Evolutionary conservation across 768 basidiomycete genomes (phyloP).

Genomic region (Flagelloscypha sp.): DNA sequence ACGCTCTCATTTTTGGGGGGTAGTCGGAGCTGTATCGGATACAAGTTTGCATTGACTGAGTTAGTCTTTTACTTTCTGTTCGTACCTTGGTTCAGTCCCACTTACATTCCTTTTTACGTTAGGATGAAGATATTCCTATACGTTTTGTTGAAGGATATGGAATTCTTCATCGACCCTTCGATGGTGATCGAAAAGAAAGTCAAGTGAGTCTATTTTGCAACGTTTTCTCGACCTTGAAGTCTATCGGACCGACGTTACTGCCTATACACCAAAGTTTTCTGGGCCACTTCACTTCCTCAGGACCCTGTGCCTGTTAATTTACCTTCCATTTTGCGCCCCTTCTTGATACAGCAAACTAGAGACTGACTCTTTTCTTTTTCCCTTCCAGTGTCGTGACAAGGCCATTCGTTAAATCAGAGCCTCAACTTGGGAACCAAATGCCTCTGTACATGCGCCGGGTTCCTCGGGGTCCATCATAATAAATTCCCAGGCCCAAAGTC

Average conservation of each 20-base stretch:
- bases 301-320: conserved; percentile 3
- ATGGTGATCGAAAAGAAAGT: conserved; percentile 55
- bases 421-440: conserved; percentile 51
- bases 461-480: conserved; percentile 7
- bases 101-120: conserved; percentile 15
- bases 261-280: conserved; percentile 1
- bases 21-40: conserved; percentile 54
- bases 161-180: conserved; percentile 41
- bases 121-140: conserved; percentile 60
- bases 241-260: conserved; percentile 10
- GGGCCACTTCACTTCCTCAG: conserved; percentile 8
- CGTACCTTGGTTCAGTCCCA: conserved; percentile 5
- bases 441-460: conserved; percentile 40
- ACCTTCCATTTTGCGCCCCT: conserved; percentile 5
- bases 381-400: conserved; percentile 41
- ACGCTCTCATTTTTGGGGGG: conserved; percentile 50
- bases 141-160: conserved; percentile 48
- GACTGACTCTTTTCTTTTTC: conserved; percentile 5
- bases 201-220: conserved; percentile 39
- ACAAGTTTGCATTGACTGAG: conserved; percentile 53
- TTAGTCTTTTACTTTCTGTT: conserved; percentile 26
- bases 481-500: conserved; percentile 10
- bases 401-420: conserved; percentile 48
- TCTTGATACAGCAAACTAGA: no score
- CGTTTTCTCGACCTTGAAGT: not conserved